A percentile compares a stretch with the other conserved stretches of the same genome.
phyloP scores from a whole-genome alignment of 345 rosid species.

The Aquilaria malaccensis region DNA sequence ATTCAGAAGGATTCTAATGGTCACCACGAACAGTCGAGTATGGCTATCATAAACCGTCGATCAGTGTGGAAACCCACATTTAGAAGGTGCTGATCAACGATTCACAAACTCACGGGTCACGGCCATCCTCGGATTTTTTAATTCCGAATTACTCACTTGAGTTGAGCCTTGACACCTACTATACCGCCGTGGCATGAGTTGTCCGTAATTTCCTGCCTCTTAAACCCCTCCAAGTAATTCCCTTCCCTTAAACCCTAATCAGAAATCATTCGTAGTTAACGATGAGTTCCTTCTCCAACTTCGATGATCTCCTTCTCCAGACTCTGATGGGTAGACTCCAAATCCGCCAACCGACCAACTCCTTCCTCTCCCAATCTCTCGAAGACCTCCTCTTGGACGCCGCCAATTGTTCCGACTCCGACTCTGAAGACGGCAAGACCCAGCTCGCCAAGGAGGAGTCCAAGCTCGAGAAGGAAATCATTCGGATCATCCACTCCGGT shows the following conservation, averaged over 20 bases:
- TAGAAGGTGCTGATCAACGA: no score
- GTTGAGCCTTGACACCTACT: no score
- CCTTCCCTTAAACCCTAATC: slow-evolving; percentile 14
- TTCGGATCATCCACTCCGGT: slow-evolving; percentile 66
- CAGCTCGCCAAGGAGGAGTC: slow-evolving; percentile 75
- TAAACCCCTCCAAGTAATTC: not conserved
- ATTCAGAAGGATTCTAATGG: no score
- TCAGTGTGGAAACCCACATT: no score
- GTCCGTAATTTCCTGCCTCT: no score
- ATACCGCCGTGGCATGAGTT: no score
- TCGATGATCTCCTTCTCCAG: slow-evolving; percentile 73
- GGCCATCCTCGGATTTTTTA: no score
- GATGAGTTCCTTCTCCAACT: slow-evolving; percentile 58
- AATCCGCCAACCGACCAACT: slow-evolving; percentile 47
- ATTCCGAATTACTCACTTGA: no score
- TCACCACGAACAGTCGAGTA: no score
- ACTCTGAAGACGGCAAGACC: slow-evolving; percentile 22
- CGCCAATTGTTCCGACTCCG: slow-evolving; percentile 34
- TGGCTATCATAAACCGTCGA: no score
- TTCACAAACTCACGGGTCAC: no score
- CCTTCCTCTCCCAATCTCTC: slow-evolving; percentile 63
- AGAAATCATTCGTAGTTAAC: not conserved
- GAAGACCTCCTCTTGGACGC: slow-evolving; percentile 75
- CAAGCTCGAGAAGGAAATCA: slow-evolving; percentile 74
- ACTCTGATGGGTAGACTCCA: slow-evolving; percentile 87